A percentile compares a stretch with the other conserved stretches of the same genome.
These are phyloP conservation scores for Russula emetica DNA, from an alignment of 768 basidiomycete species.

Conservation along the genomic window DNA sequence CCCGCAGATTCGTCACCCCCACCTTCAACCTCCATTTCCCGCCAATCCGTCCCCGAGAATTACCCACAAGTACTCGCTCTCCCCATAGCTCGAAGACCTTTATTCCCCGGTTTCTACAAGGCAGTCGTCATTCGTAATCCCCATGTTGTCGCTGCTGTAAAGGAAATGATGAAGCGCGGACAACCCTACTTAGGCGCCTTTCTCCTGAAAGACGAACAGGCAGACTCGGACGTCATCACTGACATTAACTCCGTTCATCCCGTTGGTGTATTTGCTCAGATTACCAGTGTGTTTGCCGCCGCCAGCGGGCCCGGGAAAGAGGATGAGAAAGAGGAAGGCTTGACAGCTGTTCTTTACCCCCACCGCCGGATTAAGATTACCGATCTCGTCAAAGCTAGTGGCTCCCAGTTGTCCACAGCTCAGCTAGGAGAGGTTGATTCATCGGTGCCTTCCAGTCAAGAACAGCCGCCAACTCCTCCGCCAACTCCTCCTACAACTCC, in stretches of 20 bases:
- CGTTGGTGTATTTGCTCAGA: constrained; percentile 96
- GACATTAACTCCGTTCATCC: constrained; percentile 83
- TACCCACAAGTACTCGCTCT: constrained; percentile 95
- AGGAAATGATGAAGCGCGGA: constrained; percentile 94
- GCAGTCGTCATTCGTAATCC: constrained; percentile 93
- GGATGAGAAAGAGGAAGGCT: constrained; percentile 74
- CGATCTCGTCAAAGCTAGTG: constrained; percentile 72
- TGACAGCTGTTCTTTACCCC: constrained; percentile 94
- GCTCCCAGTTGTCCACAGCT: constrained; percentile 35
- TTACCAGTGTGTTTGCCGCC: constrained; percentile 85
- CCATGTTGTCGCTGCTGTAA: constrained; percentile 86
- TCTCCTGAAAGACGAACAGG: constrained; percentile 88
- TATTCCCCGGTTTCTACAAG: constrained; percentile 98
- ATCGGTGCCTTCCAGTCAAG: constrained; percentile 39
- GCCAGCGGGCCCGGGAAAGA: constrained; percentile 53
- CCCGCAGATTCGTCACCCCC: constrained; percentile 37
- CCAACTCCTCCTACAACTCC: no score
- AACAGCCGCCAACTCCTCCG: constrained; percentile 45
- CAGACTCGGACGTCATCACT: constrained; percentile 90
- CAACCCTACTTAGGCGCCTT: constrained; percentile 98
- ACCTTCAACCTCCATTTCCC: constrained; percentile 59
- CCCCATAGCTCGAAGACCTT: constrained; percentile 89
- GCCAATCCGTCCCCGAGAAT: constrained; percentile 80
- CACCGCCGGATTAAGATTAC: constrained; percentile 87
- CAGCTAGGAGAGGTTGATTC: constrained; percentile 35